Evolutionary conservation across 2,329 filamentous ascomycete species (phyloP), one percentile per base, ranked within the genome.

Genomic region (Penicillium sp.): DNA sequence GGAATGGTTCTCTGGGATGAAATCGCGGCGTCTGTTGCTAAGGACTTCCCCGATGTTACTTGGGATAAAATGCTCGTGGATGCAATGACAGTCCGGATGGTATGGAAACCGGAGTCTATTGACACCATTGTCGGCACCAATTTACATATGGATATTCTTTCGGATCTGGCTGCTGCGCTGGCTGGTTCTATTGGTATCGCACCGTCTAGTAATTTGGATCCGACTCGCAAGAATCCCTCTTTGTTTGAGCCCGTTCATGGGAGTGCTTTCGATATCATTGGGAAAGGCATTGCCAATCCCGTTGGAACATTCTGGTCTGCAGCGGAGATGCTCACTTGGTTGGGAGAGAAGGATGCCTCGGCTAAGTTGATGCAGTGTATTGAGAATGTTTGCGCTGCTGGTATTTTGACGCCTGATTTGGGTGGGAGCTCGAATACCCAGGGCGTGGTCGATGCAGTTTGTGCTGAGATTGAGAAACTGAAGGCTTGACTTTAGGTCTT

Each of bases 111-210:
- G 0, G 69, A 79, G 43, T 77, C 74, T 1, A 55, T 84, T 10
- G 81, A 84, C 58, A 83, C 80, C 0, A 81, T 83, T 49, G 81
- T 84, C 22, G 81, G 81, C 1, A 83, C 81, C 3, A 84, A 84
- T 57, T 61, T 84, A 56, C 68, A 82, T 73, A 86, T 85, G 42
- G 87, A 89, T 55, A 88, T 89, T 51, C 78, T 90, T 3, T 88
- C 86, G 0, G 87, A 90, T 64, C 76, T 90, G 31, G 88, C 87
- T 2, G 87, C 88, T 10, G 86, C 86, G 0, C 74, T 90, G 6
- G 87, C 87, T 1, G 87, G 87, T 0, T 87, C 83, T 1, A 90
- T 90, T 59, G 87, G 88, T 10, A 88, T 90, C 50, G 87, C 87
- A 4, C 87, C 87, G 2, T 88, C 87, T 0, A 84, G 80, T 54